Conservation (phyloP, 495 filamentous ascomycete species). For the Hyaloscypha finlandica region DNA sequence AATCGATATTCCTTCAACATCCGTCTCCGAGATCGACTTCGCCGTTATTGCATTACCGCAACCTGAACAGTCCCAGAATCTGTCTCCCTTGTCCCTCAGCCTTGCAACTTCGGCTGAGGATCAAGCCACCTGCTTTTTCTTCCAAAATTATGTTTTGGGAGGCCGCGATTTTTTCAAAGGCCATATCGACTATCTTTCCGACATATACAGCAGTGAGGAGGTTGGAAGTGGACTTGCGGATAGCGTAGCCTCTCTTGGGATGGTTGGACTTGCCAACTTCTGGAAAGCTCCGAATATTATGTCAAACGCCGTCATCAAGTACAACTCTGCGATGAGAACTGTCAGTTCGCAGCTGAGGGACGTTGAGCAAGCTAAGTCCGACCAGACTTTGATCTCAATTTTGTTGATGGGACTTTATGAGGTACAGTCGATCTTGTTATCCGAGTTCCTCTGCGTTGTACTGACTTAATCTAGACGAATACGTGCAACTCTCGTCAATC, state of each 20-base stretch:
- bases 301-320: conserved; percentile 44
- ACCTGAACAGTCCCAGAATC: neutral
- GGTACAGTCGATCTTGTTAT: neutral
- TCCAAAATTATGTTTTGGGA: conserved; percentile 44
- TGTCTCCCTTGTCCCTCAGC: neutral
- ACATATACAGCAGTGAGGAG: conserved; percentile 27
- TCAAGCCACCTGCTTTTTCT: conserved; percentile 50
- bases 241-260: conserved; percentile 48
- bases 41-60: neutral
- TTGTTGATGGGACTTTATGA: conserved; percentile 47
- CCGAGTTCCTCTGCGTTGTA: neutral
- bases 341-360: conserved; percentile 47
- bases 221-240: conserved; percentile 40
- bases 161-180: conserved; percentile 35
- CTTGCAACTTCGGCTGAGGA: conserved; percentile 33
- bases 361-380: conserved; percentile 47
- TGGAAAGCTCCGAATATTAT: conserved; percentile 39
- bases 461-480: conserved; percentile 21
- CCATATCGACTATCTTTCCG: conserved; percentile 32
- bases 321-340: conserved; percentile 46
- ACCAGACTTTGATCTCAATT: conserved; percentile 53
- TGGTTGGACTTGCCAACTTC: conserved; percentile 51
- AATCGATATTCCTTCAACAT: neutral
- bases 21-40: neutral
- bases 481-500: conserved; percentile 31